Conservation (phyloP, 2,329 filamentous ascomycete species). For the Penicillium sp. region DNA sequence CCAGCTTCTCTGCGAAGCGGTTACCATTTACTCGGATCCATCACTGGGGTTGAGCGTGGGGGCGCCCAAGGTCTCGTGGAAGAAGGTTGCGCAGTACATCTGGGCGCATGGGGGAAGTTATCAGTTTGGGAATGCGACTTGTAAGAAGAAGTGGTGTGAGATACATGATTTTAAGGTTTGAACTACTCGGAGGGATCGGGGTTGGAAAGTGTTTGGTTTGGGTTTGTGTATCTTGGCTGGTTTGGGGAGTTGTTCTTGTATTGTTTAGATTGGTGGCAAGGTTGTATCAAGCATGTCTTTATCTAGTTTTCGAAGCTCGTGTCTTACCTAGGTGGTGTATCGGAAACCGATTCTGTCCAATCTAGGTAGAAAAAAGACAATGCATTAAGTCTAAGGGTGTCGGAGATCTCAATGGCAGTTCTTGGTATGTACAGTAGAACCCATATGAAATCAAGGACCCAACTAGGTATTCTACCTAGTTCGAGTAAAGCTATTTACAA, state of each 20-base stretch:
- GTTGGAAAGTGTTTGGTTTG: too few relatives aligned
- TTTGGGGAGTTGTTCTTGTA: background rate
- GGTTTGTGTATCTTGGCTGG: background rate
- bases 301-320: too few relatives aligned
- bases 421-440: too few relatives aligned
- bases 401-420: too few relatives aligned
- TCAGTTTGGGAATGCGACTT: slow-evolving; percentile 60
- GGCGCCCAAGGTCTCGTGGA: slow-evolving; percentile 56
- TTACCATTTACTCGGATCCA: slow-evolving; percentile 25
- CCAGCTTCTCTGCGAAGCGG: slow-evolving; percentile 41
- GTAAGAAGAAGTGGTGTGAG: slow-evolving; percentile 61
- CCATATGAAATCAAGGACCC: too few relatives aligned
- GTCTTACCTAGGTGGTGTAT: too few relatives aligned
- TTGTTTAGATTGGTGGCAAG: background rate
- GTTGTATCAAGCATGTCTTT: too few relatives aligned
- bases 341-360: too few relatives aligned
- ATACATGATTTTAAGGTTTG: slow-evolving; percentile 27
- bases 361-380: too few relatives aligned
- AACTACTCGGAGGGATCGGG: background rate
- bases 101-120: slow-evolving; percentile 54
- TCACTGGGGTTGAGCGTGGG: slow-evolving; percentile 7
- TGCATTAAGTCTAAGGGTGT: too few relatives aligned
- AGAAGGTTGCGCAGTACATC: slow-evolving; percentile 57
- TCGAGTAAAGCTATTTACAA: background rate
- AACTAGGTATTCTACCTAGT: too few relatives aligned